Base-by-base conservation (phyloP, 129 eudicot genomes). In the Mikania micrantha region DNA sequence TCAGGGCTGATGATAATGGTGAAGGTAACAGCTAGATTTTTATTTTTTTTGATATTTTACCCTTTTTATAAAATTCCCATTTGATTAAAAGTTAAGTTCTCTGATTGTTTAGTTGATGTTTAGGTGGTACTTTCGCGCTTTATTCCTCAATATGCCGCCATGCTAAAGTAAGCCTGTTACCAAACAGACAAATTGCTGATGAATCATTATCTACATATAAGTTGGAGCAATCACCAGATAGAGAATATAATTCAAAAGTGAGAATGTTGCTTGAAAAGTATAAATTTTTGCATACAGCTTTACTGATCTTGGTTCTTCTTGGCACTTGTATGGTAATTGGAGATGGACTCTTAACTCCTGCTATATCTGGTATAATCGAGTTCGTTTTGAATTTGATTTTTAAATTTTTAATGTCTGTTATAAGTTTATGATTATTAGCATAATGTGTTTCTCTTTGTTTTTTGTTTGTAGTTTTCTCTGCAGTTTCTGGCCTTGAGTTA, bases 251-350 rank as follows among this genome's bases (percentile, higher is more conserved):
- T 48, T 82, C 91, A 17, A 78, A 70, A 76, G 75, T 83, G 80
- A 85, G 79, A 71, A 60, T 50, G 68, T 74, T 88, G 74, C 91
- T 88, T 56, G 91, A 88, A 84, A 82, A 84, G 77, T 85, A 85
- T 60, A 88, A 80, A 17, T 76, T 75, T 41, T 85, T 88, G 83
- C 96, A 82, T 77, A 85, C 88, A 9, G 96, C 96, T 42, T 80
- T 88, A 78, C 76, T 88, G 5, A 74, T 88, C 21, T 80, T 88
- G 86, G 96, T 85, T 69, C 91, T 88, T 76, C 86, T 88, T 24
- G 91, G 96, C 59, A 88, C 96, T 60, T 88, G 96, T 78, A 88
- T 88, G 96, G 96, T 88, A 48, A 80, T 88, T 74, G 96, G 96
- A 65, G 96, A 88, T 71, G 96, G 96, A 58, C 66, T 88, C 49